phyloP scores from a whole-genome alignment of 169 alveolate species.

The Babesia sp. region DNA sequence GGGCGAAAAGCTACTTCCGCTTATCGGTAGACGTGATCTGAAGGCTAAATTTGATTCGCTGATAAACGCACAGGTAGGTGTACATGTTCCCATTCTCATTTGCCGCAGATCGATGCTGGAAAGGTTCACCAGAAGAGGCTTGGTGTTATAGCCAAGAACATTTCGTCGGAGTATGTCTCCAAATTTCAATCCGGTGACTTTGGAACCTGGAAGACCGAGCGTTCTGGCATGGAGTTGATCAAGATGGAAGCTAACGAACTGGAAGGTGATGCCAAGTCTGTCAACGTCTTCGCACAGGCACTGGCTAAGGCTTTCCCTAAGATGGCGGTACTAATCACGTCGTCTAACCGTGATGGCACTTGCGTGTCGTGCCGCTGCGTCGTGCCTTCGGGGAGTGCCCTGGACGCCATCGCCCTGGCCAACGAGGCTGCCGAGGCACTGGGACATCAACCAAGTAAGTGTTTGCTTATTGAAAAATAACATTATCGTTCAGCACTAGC shows the following conservation, averaged over 20 bases:
- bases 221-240: slow-evolving; percentile 15
- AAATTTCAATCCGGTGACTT: slow-evolving; percentile 27
- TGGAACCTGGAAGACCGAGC: slow-evolving; percentile 1
- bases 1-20: slow-evolving; percentile 45
- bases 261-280: slow-evolving; percentile 53
- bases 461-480: not conserved
- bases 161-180: slow-evolving; percentile 17
- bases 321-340: slow-evolving; percentile 34
- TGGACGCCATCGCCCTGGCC: slow-evolving; percentile 44
- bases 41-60: slow-evolving; percentile 44
- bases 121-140: slow-evolving; percentile 61
- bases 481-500: slow-evolving; percentile 31
- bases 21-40: slow-evolving; percentile 36
- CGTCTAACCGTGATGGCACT: slow-evolving; percentile 7
- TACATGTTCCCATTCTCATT: not conserved
- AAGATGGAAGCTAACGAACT: slow-evolving; percentile 37
- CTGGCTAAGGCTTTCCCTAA: slow-evolving; percentile 56
- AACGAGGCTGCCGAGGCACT: slow-evolving; percentile 40
- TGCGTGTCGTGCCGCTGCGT: slow-evolving; percentile 48
- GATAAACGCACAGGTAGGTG: slow-evolving; percentile 44
- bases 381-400: slow-evolving; percentile 31
- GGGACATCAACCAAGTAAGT: slow-evolving; percentile 25
- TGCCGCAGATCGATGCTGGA: slow-evolving; percentile 39
- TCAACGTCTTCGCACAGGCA: slow-evolving; percentile 47
- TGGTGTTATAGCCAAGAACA: slow-evolving; percentile 40